Conservation (phyloP, 2,329 filamentous ascomycete genomes). For the Penicillium sp. region DNA sequence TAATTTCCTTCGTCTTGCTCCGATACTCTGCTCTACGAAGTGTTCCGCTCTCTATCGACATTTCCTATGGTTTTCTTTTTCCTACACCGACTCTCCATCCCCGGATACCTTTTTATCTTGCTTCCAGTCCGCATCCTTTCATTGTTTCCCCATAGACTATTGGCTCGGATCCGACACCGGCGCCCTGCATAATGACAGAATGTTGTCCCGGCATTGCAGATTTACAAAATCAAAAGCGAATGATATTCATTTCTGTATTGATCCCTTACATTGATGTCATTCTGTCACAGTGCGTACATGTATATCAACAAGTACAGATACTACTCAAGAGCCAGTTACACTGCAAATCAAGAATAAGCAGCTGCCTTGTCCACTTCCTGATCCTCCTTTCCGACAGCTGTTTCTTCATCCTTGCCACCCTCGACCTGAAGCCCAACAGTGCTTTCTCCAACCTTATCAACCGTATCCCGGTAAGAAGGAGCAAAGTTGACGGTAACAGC, state of each 20-base stretch:
- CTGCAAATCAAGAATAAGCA: background rate
- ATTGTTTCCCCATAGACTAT: conserved; percentile 5
- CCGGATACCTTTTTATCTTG: conserved; percentile 3
- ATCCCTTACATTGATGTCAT: background rate
- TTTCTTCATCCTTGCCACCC: conserved; percentile 28
- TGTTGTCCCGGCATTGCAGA: background rate
- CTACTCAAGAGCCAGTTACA: background rate
- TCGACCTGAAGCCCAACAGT: conserved; percentile 41
- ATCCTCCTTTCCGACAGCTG: conserved; percentile 19
- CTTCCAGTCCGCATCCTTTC: background rate
- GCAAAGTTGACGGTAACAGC: conserved; percentile 66
- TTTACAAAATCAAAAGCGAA: background rate
- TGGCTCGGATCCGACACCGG: background rate
- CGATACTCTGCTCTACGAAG: background rate
- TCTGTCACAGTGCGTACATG: background rate
- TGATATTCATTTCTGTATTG: background rate
- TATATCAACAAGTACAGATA: background rate
- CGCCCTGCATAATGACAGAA: conserved; percentile 1
- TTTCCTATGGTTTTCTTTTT: conserved; percentile 9
- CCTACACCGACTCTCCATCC: background rate
- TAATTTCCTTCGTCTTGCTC: background rate
- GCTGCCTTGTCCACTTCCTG: conserved; percentile 8
- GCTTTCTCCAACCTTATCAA: conserved; percentile 56
- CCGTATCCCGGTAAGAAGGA: conserved; percentile 61
- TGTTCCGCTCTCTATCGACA: background rate